phyloP scores from a whole-genome alignment of 768 basidiomycete genomes.

The Rhizopogon salebrosus region DNA sequence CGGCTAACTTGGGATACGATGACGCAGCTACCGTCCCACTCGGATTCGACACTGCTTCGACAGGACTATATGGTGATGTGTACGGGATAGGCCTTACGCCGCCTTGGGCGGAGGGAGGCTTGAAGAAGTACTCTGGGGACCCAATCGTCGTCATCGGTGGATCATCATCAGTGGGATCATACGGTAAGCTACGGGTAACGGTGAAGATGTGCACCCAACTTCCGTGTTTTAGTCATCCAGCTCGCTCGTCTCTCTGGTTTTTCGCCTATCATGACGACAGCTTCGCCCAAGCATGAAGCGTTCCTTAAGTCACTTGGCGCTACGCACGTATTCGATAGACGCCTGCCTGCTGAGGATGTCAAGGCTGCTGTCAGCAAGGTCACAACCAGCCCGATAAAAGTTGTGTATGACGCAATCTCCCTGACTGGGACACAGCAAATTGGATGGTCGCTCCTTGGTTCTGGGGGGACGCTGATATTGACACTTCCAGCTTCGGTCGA shows the following conservation, averaged over 20 bases:
- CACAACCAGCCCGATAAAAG: slow-evolving; percentile 11
- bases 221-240: slow-evolving; percentile 27
- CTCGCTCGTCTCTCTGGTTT: slow-evolving; percentile 36
- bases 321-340: slow-evolving; percentile 34
- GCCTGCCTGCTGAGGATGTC: slow-evolving; percentile 10
- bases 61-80: slow-evolving; percentile 38
- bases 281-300: slow-evolving; percentile 25
- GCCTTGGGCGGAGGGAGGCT: slow-evolving; percentile 28
- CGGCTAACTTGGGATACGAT: slow-evolving; percentile 37
- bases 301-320: slow-evolving; percentile 34
- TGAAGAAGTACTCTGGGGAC: slow-evolving; percentile 32
- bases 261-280: slow-evolving; percentile 36
- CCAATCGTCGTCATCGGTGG: slow-evolving; percentile 48
- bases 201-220: slow-evolving; percentile 1
- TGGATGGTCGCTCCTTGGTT: slow-evolving; percentile 28
- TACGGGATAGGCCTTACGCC: slow-evolving; percentile 35
- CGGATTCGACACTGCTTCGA: slow-evolving; percentile 39
- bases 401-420: slow-evolving; percentile 29
- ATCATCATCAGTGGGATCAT: slow-evolving; percentile 43
- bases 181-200: slow-evolving; percentile 24
- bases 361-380: slow-evolving; percentile 20
- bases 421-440: slow-evolving; percentile 28
- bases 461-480: slow-evolving; percentile 27
- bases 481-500: slow-evolving; percentile 19
- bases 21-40: slow-evolving; percentile 43